Evolutionary conservation across 352 stramenopile genomes (phyloP).

Genomic region (Elongisporangium undulatum): DNA sequence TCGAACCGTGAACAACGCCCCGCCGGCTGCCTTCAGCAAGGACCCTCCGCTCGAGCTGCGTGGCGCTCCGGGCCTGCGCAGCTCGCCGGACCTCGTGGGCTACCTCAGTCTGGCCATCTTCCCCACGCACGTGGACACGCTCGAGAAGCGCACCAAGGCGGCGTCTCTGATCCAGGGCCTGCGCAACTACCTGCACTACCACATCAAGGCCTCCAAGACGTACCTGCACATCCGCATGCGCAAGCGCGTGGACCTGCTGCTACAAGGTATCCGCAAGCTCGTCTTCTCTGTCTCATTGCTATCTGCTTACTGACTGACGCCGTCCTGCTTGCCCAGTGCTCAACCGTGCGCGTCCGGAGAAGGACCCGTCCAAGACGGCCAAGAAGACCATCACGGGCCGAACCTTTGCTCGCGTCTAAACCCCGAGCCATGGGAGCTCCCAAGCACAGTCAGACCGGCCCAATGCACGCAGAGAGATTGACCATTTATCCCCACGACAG

Average conservation of each 20-base stretch:
- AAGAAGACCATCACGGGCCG: constrained; percentile 93
- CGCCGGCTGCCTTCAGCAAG: constrained; percentile 88
- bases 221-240: constrained; percentile 96
- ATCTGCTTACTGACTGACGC: constrained; percentile 1
- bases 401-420: constrained; percentile 82
- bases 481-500: neutral
- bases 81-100: constrained; percentile 73
- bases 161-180: constrained; percentile 87
- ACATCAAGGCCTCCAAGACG: constrained; percentile 96
- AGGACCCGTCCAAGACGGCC: constrained; percentile 80
- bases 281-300: constrained; percentile 1
- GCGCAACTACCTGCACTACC: constrained; percentile 94
- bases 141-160: constrained; percentile 85
- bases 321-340: constrained; percentile 53
- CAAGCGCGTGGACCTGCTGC: constrained; percentile 88
- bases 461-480: neutral
- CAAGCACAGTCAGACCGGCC: neutral
- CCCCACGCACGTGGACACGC: constrained; percentile 84
- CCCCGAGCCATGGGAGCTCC: neutral
- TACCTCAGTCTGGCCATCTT: constrained; percentile 90
- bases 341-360: constrained; percentile 88
- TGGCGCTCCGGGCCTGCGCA: constrained; percentile 54
- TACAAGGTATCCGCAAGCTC: constrained; percentile 66
- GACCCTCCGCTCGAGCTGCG: constrained; percentile 87
- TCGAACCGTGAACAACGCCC: constrained; percentile 91